Base-by-base conservation (phyloP, 2,329 filamentous ascomycete species). In the Botryotinia convoluta region DNA sequence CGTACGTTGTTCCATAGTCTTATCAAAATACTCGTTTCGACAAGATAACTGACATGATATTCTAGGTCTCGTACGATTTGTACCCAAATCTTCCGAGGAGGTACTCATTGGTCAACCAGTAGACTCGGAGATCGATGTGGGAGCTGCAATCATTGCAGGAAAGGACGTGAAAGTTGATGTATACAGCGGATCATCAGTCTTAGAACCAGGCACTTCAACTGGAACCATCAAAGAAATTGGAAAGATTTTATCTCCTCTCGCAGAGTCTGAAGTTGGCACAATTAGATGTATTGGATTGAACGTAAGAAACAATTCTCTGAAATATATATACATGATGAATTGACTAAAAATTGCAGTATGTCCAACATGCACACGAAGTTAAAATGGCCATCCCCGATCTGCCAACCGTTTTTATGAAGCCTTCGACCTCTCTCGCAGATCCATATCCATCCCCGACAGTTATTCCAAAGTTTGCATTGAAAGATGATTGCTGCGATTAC, bases 51-150 rank as follows among this genome's bases (percentile, higher is more conserved):
- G 26, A 74, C 42, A 45, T 68, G 20, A 6, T 18, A n/a, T 54
- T 48, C 70, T 71, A 89, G 88, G 88, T 80, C 85, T 90, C 73
- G 87, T 90, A 76, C 87, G 88, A 70, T 90, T 90, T 77, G 80
- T 86, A 29, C 86, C 88, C 71, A 86, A 85, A 78, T 85, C 84
- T 8, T 84, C 86, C 65, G 81, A 82, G 74, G 85, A 84, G 75
- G 79, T 88, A 71, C 81, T 88, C 65, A 86, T 90, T 77, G 88
- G 88, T 48, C 85, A 90, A 77, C 88, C 88, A 2, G 81, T 84
- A 83, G 35, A 80, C 84, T 16, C 75, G 89, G 45, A 60, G n/a
- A 54, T 72, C 39, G 88, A 91, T 77, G 86, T 91, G 62, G 89
- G 89, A 62, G 79, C 85, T 39, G 88, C 88, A 26, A 80, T 90